Conservation (phyloP, 202 grass and related monocot genomes). For the Panicum virgatum region DNA sequence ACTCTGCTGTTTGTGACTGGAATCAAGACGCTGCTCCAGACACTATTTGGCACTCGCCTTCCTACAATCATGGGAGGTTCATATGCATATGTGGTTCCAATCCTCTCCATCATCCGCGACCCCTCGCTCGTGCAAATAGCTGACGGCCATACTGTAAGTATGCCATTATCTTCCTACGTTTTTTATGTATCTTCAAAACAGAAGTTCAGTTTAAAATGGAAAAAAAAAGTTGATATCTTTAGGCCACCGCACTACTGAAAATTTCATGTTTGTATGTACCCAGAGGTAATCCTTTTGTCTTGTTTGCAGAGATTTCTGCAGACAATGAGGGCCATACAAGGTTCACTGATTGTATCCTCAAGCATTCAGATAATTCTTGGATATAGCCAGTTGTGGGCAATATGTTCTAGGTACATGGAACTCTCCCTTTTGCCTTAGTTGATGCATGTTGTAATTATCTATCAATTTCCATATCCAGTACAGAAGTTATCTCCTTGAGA, state of each 20-base stretch:
- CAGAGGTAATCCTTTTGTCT: conserved; percentile 5
- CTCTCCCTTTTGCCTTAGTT: background rate
- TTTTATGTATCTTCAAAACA: background rate
- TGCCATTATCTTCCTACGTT: background rate
- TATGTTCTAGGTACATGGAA: conserved; percentile 85
- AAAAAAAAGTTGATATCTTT: background rate
- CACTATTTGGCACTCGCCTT: conserved; percentile 86
- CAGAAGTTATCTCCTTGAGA: conserved; percentile 11
- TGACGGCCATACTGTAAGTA: conserved; percentile 64
- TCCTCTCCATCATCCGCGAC: conserved; percentile 83
- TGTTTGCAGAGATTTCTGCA: conserved; percentile 74
- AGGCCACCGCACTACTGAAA: background rate
- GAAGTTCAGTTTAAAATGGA: background rate
- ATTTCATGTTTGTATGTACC: background rate
- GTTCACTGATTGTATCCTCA: conserved; percentile 87
- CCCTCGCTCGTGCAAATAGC: conserved; percentile 63
- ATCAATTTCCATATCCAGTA: background rate
- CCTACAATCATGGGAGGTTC: conserved; percentile 85
- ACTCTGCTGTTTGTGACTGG: conserved; percentile 91
- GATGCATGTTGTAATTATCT: background rate
- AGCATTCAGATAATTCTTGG: conserved; percentile 98
- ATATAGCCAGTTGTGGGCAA: conserved; percentile 96
- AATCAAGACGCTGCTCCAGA: conserved; percentile 93
- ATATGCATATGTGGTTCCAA: conserved; percentile 76
- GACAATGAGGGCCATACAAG: conserved; percentile 90